Percentiles rank a stretch among this genome's conserved stretches.
phyloP scores from a whole-genome alignment of 192 early-diverging fungal genomes.

The Piromyces finnis region DNA sequence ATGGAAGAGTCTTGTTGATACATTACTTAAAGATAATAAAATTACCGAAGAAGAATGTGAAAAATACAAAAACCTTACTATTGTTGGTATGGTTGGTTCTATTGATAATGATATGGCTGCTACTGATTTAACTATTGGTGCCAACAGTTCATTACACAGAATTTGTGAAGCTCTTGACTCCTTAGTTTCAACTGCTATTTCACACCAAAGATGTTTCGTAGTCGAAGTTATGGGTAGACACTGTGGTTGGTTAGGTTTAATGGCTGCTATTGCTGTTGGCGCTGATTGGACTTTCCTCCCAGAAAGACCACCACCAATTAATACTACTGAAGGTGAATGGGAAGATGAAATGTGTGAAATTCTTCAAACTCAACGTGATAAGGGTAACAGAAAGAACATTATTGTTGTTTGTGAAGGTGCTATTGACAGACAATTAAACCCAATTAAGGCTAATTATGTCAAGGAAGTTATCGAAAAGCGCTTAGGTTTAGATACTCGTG shows the following conservation, averaged over 20 bases:
- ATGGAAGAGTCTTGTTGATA: constrained; percentile 66
- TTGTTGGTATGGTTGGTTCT: constrained; percentile 90
- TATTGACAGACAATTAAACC: constrained; percentile 67
- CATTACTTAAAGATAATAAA: constrained; percentile 34
- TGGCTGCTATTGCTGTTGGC: constrained; percentile 54
- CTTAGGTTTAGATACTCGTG: constrained; percentile 75
- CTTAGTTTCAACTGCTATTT: constrained; percentile 76
- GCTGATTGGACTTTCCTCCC: constrained; percentile 95
- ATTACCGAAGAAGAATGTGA: constrained; percentile 40
- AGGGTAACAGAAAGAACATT: constrained; percentile 82
- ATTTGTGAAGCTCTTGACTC: constrained; percentile 93
- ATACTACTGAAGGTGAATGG: constrained; percentile 52
- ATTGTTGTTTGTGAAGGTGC: constrained; percentile 94
- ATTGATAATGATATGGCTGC: constrained; percentile 83
- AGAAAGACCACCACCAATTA: constrained; percentile 62
- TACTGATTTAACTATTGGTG: constrained; percentile 90
- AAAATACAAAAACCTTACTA: constrained; percentile 51
- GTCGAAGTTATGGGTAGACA: constrained; percentile 97
- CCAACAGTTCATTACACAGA: constrained; percentile 75
- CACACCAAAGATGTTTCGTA: constrained; percentile 90
- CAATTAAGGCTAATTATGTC: constrained; percentile 72
- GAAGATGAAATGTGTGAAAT: constrained; percentile 70
- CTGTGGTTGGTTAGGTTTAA: constrained; percentile 87
- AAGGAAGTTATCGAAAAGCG: constrained; percentile 61
- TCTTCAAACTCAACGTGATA: constrained; percentile 29